Percentiles rank a stretch among this genome's conserved stretches.
phyloP scores from a whole-genome alignment of 108 stramenopile species.

The Discostella stelligeroides region DNA sequence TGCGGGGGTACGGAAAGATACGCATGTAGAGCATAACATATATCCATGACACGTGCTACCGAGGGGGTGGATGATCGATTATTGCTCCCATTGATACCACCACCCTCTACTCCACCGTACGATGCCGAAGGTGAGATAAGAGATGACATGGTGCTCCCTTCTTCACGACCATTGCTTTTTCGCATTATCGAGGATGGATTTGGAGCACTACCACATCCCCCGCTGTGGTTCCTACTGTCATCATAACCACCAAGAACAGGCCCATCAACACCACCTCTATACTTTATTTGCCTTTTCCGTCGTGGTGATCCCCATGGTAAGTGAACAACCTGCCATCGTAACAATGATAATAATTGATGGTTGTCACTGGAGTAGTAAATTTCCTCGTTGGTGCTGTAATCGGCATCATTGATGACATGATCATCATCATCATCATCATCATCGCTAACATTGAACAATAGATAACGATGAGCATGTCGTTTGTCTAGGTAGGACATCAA shows the following conservation, averaged over 20 bases:
- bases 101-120: not conserved
- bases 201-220: not conserved
- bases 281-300: conserved; percentile 4
- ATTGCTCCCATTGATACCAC: conserved; percentile 9
- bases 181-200: conserved; percentile 1
- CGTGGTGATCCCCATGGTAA: conserved; percentile 63
- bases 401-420: not conserved
- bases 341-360: conserved; percentile 50
- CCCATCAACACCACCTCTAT: not conserved
- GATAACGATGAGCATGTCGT: conserved; percentile 55
- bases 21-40: conserved; percentile 76
- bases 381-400: too few relatives aligned
- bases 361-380: too few relatives aligned
- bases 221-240: not conserved
- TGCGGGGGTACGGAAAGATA: conserved; percentile 55
- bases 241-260: too few relatives aligned
- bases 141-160: not conserved
- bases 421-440: conserved; percentile 45
- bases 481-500: conserved; percentile 57
- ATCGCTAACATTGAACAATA: conserved; percentile 61
- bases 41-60: conserved; percentile 56
- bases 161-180: not conserved
- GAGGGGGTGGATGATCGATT: conserved; percentile 58
- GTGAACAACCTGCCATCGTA: conserved; percentile 68
- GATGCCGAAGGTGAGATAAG: not conserved